phyloP scores from a whole-genome alignment of 805 yeast genomes.

The Nakazawaea wyomingensis region DNA sequence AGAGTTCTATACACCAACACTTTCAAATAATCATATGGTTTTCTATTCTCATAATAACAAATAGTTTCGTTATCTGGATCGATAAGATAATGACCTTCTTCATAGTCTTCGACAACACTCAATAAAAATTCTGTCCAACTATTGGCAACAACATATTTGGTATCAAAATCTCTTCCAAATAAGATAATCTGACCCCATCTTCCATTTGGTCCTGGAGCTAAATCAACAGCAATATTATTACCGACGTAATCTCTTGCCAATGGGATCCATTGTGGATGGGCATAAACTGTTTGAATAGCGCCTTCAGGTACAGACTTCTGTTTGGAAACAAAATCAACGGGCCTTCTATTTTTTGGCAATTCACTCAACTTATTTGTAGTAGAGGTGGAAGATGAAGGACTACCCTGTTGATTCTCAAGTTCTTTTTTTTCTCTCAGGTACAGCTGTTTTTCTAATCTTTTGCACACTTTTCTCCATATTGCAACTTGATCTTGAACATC shows the following conservation, averaged over 20 bases:
- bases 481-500: constrained; percentile 75
- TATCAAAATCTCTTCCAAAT: constrained; percentile 92
- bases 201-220: constrained; percentile 76
- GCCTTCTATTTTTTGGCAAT: constrained; percentile 12
- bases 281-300: constrained; percentile 67
- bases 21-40: constrained; percentile 60
- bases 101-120: constrained; percentile 81
- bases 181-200: constrained; percentile 86
- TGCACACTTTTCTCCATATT: constrained; percentile 77
- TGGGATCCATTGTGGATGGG: constrained; percentile 93
- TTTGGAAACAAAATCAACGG: constrained; percentile 34
- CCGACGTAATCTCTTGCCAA: constrained; percentile 84
- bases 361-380: constrained; percentile 9
- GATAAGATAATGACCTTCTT: constrained; percentile 72
- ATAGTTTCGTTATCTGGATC: constrained; percentile 63
- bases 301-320: constrained; percentile 77
- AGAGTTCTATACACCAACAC: constrained; percentile 65
- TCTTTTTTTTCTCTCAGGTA: constrained; percentile 7
- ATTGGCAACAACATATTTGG: constrained; percentile 78
- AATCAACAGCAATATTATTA: constrained; percentile 86
- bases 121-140: constrained; percentile 88
- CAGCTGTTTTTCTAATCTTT: constrained; percentile 26
- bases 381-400: constrained; percentile 8
- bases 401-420: background rate
- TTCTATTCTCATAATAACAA: constrained; percentile 22